Evolutionary conservation across 2,329 filamentous ascomycete species (phyloP).

Genomic region (Epichloe sp.): DNA sequence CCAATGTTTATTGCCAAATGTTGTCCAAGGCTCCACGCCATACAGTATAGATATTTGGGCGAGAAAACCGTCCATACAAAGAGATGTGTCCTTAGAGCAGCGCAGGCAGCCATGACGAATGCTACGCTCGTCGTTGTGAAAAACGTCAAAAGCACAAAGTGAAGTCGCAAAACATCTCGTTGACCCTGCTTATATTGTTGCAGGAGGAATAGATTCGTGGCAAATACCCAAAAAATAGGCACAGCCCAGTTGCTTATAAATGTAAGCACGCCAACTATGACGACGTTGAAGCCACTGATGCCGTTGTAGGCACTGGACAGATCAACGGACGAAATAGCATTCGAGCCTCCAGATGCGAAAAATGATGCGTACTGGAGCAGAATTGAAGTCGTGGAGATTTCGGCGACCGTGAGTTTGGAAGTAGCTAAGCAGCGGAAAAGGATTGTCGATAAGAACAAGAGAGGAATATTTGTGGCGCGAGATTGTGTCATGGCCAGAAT

Average conservation of each 20-base stretch:
- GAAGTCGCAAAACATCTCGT: constrained; percentile 26
- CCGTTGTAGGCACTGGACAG: constrained; percentile 94
- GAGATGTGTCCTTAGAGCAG: constrained; percentile 68
- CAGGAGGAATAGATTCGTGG: constrained; percentile 47
- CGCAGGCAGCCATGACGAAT: constrained; percentile 82
- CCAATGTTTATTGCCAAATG: constrained; percentile 63
- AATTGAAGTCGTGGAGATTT: constrained; percentile 57
- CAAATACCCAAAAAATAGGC: constrained; percentile 75
- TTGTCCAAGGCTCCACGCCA: constrained; percentile 76
- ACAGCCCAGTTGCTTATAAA: constrained; percentile 89
- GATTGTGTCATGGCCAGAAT: constrained; percentile 81
- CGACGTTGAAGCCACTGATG: constrained; percentile 63
- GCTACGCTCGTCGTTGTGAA: constrained; percentile 54
- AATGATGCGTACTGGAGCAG: constrained; percentile 73
- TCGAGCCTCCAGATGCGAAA: constrained; percentile 83
- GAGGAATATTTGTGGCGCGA: constrained; percentile 68
- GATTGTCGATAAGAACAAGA: constrained; percentile 63
- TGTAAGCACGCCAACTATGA: constrained; percentile 70
- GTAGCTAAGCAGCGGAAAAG: constrained; percentile 37
- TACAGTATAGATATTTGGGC: constrained; percentile 86
- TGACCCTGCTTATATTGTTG: constrained; percentile 15
- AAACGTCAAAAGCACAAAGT: constrained; percentile 53
- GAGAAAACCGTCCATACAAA: constrained; percentile 99
- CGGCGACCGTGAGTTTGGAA: constrained; percentile 34
- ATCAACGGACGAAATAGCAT: constrained; percentile 91